Evolutionary conservation across 176 grass and related monocot genomes (phyloP), one percentile per base, ranked within the genome.

Genomic region (Eragrostis curvula): DNA sequence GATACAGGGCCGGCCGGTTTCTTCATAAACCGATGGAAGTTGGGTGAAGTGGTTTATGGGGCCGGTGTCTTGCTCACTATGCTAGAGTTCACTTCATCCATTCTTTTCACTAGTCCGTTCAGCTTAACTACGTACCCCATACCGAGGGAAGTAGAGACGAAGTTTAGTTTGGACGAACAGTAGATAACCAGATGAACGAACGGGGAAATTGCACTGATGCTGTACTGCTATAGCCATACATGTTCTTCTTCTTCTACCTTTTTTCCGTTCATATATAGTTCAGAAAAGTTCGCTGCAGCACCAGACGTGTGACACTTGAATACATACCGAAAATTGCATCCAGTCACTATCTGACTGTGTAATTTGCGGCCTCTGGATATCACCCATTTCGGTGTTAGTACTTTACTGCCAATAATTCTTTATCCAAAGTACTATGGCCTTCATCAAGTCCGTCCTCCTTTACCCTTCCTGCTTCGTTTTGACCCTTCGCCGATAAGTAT

Each of bases 401-500:
- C 42, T 43, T n/a, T n/a, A n/a, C n/a, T n/a, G n/a, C 16, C 5
- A 5, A 0, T 69, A 14, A 70, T 36, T 12, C 29, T 7, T 16
- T 13, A 25, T 30, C 2, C 29, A 42, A n/a, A 56, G n/a, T 69
- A 40, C 39, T 47, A 8, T 25, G 8, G 3, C 8, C 10, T 47
- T 32, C 18, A 16, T 45, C 30, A 18, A 67, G 21, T 43, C 56
- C 9, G 32, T 4, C 32, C 12, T 61, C 20, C 20, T 56, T 71
- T 46, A 18, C 46, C 7, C 65, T 28, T 71, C 41, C 47, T 42
- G 12, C 77, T 6, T 17, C 76, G 5, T 53, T 50, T 51, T 81
- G 71, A 89, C 71, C 42, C 57, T 9, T 58, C 56, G 45, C 65
- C 45, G 43, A 79, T 49, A 79, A 81, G 27, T 13, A 30, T n/a